These are phyloP conservation scores for Tricholoma bakamatsutake DNA, from an alignment of 768 basidiomycete species.

Conservation along the genomic window DNA sequence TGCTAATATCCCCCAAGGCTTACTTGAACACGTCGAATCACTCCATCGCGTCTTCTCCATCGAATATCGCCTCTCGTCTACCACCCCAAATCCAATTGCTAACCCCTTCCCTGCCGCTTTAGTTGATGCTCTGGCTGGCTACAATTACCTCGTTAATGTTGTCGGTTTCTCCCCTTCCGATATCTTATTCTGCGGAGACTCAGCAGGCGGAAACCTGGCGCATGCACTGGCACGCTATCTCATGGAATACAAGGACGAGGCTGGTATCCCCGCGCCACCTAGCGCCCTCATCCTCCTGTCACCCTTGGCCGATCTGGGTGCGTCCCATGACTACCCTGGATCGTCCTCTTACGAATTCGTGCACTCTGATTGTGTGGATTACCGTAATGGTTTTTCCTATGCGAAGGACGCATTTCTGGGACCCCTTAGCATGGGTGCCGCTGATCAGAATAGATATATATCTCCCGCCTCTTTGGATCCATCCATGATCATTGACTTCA, in stretches of 20 bases:
- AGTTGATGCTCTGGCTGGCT: conserved; percentile 69
- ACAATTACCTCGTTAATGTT: conserved; percentile 56
- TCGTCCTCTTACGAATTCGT: conserved; percentile 30
- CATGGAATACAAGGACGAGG: conserved; percentile 35
- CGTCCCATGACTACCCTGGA: conserved; percentile 31
- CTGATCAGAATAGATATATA: conserved; percentile 45
- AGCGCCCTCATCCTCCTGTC: conserved; percentile 48
- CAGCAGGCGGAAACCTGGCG: conserved; percentile 72
- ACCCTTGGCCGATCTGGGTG: conserved; percentile 49
- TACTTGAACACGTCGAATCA: conserved; percentile 38
- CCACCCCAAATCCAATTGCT: conserved; percentile 31
- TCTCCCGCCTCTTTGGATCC: conserved; percentile 50
- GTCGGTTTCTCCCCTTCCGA: conserved; percentile 52
- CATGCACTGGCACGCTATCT: conserved; percentile 59
- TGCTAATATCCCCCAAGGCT: conserved; percentile 37
- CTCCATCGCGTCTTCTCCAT: conserved; percentile 51
- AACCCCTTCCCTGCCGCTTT: conserved; percentile 73
- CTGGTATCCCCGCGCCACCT: conserved; percentile 34
- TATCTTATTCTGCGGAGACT: conserved; percentile 69
- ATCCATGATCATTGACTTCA: conserved; percentile 35
- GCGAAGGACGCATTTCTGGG: conserved; percentile 39
- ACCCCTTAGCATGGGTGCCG: conserved; percentile 40
- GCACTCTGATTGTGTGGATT: conserved; percentile 32
- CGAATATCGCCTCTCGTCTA: conserved; percentile 66
- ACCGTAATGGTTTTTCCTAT: conserved; percentile 16